phyloP scores from a whole-genome alignment of 192 early-diverging fungal genomes.

The Funneliformis geosporum region DNA sequence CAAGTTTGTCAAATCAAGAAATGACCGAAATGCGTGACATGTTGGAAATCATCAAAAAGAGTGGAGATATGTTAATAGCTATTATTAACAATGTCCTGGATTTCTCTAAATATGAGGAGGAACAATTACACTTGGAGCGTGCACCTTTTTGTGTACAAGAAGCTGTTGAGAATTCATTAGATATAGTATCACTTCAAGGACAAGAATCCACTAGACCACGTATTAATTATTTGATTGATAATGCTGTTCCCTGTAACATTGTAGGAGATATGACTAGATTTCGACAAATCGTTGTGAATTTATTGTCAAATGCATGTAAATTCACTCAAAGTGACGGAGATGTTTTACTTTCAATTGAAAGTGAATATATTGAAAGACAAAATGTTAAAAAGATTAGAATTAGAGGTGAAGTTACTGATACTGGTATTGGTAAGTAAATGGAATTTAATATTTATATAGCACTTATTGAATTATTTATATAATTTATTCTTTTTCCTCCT shows the following conservation, averaged over 20 bases:
- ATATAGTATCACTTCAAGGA: slow-evolving; percentile 43
- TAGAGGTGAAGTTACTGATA: slow-evolving; percentile 40
- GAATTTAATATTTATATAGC: neutral
- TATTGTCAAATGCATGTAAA: slow-evolving; percentile 60
- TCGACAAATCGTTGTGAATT: slow-evolving; percentile 55
- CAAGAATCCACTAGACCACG: slow-evolving; percentile 24
- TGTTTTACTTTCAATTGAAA: slow-evolving; percentile 27
- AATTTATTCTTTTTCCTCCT: neutral
- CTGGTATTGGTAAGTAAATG: slow-evolving; percentile 43
- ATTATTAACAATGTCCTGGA: slow-evolving; percentile 81
- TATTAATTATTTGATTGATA: slow-evolving; percentile 32
- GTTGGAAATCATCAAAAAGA: slow-evolving; percentile 44
- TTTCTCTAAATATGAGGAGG: slow-evolving; percentile 79
- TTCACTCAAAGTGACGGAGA: slow-evolving; percentile 44
- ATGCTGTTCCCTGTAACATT: slow-evolving; percentile 39
- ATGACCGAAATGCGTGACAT: slow-evolving; percentile 13
- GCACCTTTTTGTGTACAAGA: slow-evolving; percentile 62
- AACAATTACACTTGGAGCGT: slow-evolving; percentile 65
- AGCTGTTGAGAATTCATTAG: slow-evolving; percentile 41
- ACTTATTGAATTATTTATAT: neutral
- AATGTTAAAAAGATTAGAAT: neutral
- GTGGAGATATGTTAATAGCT: slow-evolving; percentile 45
- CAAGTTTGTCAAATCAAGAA: neutral
- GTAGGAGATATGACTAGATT: slow-evolving; percentile 56
- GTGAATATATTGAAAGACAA: neutral